These are phyloP conservation scores for Aegilops sharonensis DNA, from an alignment of 176 grass and related monocot species.

Conservation along the genomic window DNA sequence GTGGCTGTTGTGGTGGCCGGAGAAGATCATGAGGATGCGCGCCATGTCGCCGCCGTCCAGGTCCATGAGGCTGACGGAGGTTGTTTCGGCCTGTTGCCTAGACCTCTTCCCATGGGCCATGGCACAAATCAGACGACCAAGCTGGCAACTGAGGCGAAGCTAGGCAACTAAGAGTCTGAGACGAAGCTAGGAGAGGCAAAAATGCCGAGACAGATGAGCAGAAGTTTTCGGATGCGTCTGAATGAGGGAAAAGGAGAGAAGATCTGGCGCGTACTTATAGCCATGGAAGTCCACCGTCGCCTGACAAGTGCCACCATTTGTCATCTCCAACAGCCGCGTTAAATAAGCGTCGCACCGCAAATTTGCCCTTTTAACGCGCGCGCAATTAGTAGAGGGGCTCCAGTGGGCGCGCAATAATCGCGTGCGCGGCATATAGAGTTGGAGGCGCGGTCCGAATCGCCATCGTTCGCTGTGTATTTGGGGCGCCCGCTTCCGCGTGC, in stretches of 20 bases:
- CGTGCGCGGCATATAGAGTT: too few relatives aligned
- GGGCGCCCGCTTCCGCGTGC: too few relatives aligned
- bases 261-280: background rate
- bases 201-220: background rate
- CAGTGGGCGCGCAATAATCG: too few relatives aligned
- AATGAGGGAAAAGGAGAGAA: background rate
- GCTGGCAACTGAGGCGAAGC: background rate
- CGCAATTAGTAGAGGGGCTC: too few relatives aligned
- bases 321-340: too few relatives aligned
- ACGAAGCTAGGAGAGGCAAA: background rate
- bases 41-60: constrained; percentile 57
- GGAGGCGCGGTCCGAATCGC: too few relatives aligned
- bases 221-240: constrained; percentile 2
- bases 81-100: constrained; percentile 35
- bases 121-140: background rate
- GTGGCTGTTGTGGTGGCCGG: constrained; percentile 13
- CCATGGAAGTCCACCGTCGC: background rate
- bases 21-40: constrained; percentile 63
- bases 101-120: constrained; percentile 67
- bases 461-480: too few relatives aligned
- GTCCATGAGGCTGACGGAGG: constrained; percentile 16
- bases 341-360: too few relatives aligned
- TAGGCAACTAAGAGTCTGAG: too few relatives aligned
- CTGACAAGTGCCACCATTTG: background rate
- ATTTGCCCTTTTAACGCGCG: too few relatives aligned